These are phyloP conservation scores for Pseudogymnoascus pannorum DNA, from an alignment of 2,329 filamentous ascomycete genomes.

Conservation along the genomic window DNA sequence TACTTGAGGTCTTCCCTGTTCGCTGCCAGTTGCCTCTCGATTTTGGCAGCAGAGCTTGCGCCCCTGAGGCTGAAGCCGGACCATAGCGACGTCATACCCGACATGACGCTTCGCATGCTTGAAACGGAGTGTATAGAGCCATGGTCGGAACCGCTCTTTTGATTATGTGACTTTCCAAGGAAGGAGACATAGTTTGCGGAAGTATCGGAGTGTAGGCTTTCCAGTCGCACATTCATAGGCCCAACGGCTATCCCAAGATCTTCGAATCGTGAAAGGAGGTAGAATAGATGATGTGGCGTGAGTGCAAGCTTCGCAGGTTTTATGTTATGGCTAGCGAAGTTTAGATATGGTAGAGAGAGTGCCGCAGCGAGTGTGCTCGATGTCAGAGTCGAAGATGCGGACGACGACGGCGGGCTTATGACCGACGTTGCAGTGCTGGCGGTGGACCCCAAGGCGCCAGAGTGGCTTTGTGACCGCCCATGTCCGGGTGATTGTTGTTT, in stretches of 20 bases:
- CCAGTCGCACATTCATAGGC: slow-evolving; percentile 90
- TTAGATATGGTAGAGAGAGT: slow-evolving; percentile 77
- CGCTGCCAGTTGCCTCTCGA: slow-evolving; percentile 82
- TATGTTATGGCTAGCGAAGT: slow-evolving; percentile 73
- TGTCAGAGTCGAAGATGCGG: slow-evolving; percentile 54
- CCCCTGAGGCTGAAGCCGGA: slow-evolving; percentile 76
- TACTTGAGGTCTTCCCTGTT: slow-evolving; percentile 87
- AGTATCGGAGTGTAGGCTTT: slow-evolving; percentile 85
- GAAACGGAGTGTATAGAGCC: slow-evolving; percentile 93
- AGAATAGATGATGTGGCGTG: slow-evolving; percentile 95
- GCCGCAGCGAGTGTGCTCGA: slow-evolving; percentile 73
- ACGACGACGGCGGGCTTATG: slow-evolving; percentile 54
- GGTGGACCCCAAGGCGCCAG: slow-evolving; percentile 45
- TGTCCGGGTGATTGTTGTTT: slow-evolving; percentile 63
- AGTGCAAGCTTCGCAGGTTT: slow-evolving; percentile 89
- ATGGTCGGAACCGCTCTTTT: slow-evolving; percentile 73
- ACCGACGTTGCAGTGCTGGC: slow-evolving; percentile 30
- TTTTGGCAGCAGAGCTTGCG: slow-evolving; percentile 71
- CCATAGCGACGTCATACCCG: slow-evolving; percentile 91
- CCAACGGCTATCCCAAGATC: slow-evolving; percentile 85
- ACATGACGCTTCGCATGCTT: slow-evolving; percentile 95
- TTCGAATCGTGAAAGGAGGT: slow-evolving; percentile 89
- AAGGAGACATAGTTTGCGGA: slow-evolving; percentile 96
- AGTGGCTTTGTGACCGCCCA: slow-evolving; percentile 59
- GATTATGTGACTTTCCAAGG: slow-evolving; percentile 72